Percentiles rank a stretch among this genome's conserved stretches.
Conservation (phyloP, 805 yeast species). For the Suhomyces kilbournensis region DNA sequence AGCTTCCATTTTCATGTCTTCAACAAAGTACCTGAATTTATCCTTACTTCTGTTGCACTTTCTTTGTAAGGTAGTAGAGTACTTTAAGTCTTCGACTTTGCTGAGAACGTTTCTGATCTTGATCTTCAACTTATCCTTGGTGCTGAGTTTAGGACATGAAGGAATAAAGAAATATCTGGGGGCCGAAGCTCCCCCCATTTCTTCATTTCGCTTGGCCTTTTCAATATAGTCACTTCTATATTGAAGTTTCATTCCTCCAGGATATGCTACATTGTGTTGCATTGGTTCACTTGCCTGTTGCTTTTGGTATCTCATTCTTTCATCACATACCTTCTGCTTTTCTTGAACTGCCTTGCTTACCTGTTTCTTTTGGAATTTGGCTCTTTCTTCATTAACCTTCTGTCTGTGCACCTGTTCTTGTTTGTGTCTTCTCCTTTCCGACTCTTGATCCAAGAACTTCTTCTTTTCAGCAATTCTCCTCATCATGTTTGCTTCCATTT, state of each 20-base stretch:
- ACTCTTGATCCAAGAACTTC: neutral
- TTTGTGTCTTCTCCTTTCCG: neutral
- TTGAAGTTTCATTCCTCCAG: neutral
- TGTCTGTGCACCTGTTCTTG: neutral
- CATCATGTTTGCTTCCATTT: neutral
- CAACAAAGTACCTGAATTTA: neutral
- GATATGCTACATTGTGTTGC: neutral
- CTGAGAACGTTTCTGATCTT: neutral
- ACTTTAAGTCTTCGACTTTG: neutral
- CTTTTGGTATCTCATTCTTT: neutral
- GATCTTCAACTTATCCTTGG: neutral
- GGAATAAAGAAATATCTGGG: neutral
- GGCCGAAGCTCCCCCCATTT: neutral
- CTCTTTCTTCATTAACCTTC: neutral
- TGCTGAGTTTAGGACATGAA: neutral
- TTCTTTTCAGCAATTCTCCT: neutral
- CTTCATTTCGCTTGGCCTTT: neutral
- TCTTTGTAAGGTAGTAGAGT: neutral
- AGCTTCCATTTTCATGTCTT: neutral
- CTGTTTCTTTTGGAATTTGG: neutral
- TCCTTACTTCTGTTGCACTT: neutral
- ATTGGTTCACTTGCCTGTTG: neutral
- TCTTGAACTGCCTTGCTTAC: neutral
- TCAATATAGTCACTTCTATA: neutral
- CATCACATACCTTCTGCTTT: neutral